A percentile compares a stretch with the other conserved stretches of the same genome.
Conservation (phyloP, 495 filamentous ascomycete species). For the Melanomma pulvis-pyrius region DNA sequence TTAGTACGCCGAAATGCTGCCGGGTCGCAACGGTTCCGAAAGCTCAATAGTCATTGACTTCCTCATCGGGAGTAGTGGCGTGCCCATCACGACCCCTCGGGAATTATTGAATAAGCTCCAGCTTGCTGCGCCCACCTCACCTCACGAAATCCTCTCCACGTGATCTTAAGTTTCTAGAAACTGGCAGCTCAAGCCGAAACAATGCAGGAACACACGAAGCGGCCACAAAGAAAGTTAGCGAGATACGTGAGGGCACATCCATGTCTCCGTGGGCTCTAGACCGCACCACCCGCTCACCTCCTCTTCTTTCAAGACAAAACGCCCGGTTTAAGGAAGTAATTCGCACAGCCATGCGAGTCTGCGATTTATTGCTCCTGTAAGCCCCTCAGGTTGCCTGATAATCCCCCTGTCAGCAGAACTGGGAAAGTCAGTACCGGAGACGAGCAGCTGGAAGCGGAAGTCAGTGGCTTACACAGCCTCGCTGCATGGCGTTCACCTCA, state of each 20-base stretch:
- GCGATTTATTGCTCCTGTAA: neutral
- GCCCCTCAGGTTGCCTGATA: neutral
- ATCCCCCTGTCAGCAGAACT: neutral
- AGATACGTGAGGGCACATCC: too few relatives aligned
- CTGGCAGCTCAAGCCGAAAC: neutral
- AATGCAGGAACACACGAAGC: too few relatives aligned
- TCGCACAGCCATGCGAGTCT: neutral
- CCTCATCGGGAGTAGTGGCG: neutral
- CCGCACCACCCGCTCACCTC: too few relatives aligned
- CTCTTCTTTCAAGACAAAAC: neutral
- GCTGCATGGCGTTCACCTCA: neutral
- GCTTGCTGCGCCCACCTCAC: neutral
- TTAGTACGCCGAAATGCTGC: too few relatives aligned
- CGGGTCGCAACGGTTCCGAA: neutral
- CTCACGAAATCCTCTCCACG: neutral
- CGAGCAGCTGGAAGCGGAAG: neutral
- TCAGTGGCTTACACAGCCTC: slow-evolving; percentile 23
- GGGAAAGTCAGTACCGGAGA: neutral
- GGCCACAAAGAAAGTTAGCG: too few relatives aligned
- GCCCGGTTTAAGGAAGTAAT: neutral
- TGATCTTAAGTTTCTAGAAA: neutral
- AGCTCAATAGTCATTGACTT: neutral
- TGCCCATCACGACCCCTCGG: neutral
- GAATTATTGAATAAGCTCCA: neutral
- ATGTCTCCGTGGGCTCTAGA: too few relatives aligned